Conservation (phyloP, 129 eudicot species). For the Flaveria trinervia region DNA sequence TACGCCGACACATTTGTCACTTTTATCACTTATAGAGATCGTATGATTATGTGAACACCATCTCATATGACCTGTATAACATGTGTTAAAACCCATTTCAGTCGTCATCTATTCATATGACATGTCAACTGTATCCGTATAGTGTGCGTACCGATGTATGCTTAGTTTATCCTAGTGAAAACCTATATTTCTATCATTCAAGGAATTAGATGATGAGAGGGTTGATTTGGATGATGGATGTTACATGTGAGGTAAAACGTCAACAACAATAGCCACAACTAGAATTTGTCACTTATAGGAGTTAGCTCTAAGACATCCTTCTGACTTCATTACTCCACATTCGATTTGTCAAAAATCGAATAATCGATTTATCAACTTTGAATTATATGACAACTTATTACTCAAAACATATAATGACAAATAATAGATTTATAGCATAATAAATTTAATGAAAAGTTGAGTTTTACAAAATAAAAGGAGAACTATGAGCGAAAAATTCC, state of each 20-base stretch:
- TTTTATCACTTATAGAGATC: too few species aligned
- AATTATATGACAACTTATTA: slow-evolving; percentile 6
- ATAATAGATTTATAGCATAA: slow-evolving; percentile 6
- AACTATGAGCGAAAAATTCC: background rate
- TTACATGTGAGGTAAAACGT: slow-evolving; percentile 28
- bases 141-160: too few species aligned
- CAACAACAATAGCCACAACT: slow-evolving; percentile 21
- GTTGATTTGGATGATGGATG: slow-evolving; percentile 24
- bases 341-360: slow-evolving; percentile 24
- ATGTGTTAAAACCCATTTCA: too few species aligned
- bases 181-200: background rate
- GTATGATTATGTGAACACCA: too few species aligned
- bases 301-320: background rate
- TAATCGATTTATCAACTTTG: slow-evolving; percentile 7
- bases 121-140: too few species aligned
- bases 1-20: too few species aligned
- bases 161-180: background rate
- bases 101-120: too few species aligned
- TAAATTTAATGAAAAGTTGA: background rate
- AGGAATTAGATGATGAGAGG: slow-evolving; percentile 20
- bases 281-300: slow-evolving; percentile 15
- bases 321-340: slow-evolving; percentile 15
- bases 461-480: background rate
- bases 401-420: slow-evolving; percentile 22
- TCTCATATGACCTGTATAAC: too few species aligned